phyloP scores from a whole-genome alignment of 2,329 filamentous ascomycete genomes.

The Zymoseptoria passerinii region DNA sequence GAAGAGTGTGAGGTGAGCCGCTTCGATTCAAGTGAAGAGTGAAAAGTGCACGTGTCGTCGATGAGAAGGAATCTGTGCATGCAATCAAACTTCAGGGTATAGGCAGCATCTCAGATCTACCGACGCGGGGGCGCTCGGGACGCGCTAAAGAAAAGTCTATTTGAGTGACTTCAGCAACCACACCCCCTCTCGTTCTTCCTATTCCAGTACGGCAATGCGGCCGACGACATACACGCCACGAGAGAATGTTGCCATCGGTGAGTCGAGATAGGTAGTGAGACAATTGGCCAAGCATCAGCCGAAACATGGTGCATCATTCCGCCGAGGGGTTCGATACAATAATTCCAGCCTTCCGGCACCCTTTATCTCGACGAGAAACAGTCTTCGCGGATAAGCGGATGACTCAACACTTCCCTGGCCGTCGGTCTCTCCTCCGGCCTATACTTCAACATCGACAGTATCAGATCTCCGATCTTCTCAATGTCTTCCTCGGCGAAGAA shows the following conservation, averaged over 20 bases:
- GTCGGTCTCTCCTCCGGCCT: not conserved
- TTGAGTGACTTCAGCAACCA: not conserved
- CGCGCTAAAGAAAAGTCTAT: not conserved
- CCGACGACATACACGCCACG: no score
- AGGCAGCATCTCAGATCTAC: not conserved
- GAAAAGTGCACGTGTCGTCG: not conserved
- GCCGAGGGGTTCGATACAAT: no score
- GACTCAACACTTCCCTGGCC: not conserved
- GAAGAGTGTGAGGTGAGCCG: not conserved
- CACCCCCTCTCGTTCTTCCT: not conserved
- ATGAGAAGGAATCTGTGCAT: not conserved
- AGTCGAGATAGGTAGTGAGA: no score
- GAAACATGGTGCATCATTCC: no score
- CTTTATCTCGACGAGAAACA: not conserved
- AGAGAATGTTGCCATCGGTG: no score
- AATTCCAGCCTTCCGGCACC: no score
- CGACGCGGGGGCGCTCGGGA: not conserved
- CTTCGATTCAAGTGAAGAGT: not conserved
- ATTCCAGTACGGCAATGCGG: no score
- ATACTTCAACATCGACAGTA: not conserved
- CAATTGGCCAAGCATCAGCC: no score
- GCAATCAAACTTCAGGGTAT: not conserved
- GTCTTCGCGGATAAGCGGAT: not conserved
- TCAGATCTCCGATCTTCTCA: not conserved
- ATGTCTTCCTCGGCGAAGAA: not conserved